Base-by-base conservation (phyloP, 805 yeast species). In the Ascoidea tarda region DNA sequence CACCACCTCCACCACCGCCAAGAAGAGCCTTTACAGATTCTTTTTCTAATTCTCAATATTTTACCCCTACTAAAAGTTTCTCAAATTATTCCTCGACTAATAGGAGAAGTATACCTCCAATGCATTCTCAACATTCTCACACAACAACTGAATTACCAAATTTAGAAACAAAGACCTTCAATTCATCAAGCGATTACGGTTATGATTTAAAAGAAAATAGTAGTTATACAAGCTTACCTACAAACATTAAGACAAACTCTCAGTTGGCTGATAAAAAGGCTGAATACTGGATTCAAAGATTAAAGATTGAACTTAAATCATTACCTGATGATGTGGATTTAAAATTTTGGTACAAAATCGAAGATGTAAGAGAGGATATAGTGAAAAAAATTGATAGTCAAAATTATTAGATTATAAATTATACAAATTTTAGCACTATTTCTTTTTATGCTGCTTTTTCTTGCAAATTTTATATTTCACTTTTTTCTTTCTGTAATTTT, bases 251-350 rank as follows among this genome's bases (percentile, higher is more conserved):
- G n/a, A 28, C 45, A 12, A 33, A 32, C 10, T 44, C 52, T 6
- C 57, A 54, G 46, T 48, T 53, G 14, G 48, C 51, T n/a, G 58
- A 56, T 48, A 32, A 49, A 14, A 56, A 49, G 44, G 58, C 54
- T 5, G 57, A 56, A 45, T 6, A 47, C 10, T 56, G 58, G 58
- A 38, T 56, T 14, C 50, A 48, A 16, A 54, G 51, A 28, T 38
- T 56, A 10, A 48, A 45, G 4, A 21, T 16, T 10, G 52, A 50
- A 5, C 8, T 56, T n/a, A 49, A 53, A 16, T 16, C 48, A 12
- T 48, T 56, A 44, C 51, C 56, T 16, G 57, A 52, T 33, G 32
- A 52, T 32, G 51, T 54, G 14, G 48, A 49, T 21, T 32, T 56
- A 6, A 51, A 48, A 50, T 52, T 56, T 32, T 56, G 58, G 58